Evolutionary conservation across 2,329 filamentous ascomycete species (phyloP).

Genomic region (Trichoderma pleuroti): DNA sequence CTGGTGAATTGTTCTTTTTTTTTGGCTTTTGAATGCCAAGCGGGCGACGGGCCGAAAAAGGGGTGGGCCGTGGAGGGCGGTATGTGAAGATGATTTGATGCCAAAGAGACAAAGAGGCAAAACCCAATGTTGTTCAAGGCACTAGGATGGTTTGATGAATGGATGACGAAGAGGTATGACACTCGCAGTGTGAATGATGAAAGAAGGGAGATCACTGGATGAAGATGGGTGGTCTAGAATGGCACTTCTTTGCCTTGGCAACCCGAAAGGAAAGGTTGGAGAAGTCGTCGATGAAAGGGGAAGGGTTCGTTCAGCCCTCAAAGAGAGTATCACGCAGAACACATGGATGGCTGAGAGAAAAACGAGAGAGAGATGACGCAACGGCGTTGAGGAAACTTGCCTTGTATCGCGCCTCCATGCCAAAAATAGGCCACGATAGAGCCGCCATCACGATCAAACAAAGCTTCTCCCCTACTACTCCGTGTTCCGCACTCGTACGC

Average conservation of each 20-base stretch:
- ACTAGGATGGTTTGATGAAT: neutral
- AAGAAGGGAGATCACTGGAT: neutral
- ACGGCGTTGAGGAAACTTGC: neutral
- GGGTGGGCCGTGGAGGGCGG: slow-evolving; percentile 14
- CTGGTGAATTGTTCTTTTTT: neutral
- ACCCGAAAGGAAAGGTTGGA: neutral
- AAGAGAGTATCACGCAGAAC: neutral
- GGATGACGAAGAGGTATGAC: neutral
- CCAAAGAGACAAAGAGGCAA: neutral
- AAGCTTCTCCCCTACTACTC: neutral
- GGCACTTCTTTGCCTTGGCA: neutral
- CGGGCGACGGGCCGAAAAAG: slow-evolving; percentile 20
- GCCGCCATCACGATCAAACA: neutral
- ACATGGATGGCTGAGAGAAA: neutral
- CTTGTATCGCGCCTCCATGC: slow-evolving; percentile 6
- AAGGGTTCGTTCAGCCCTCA: neutral
- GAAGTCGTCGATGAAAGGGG: neutral
- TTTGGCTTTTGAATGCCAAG: neutral
- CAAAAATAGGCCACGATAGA: slow-evolving; percentile 1
- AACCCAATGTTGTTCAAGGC: neutral
- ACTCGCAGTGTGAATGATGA: neutral
- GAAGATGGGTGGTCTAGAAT: neutral
- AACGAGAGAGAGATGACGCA: neutral
- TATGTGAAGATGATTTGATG: slow-evolving; percentile 5
- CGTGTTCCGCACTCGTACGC: slow-evolving; percentile 15